Conservation (phyloP, 202 grass and related monocot species). For the Brachypodium distachyon region DNA sequence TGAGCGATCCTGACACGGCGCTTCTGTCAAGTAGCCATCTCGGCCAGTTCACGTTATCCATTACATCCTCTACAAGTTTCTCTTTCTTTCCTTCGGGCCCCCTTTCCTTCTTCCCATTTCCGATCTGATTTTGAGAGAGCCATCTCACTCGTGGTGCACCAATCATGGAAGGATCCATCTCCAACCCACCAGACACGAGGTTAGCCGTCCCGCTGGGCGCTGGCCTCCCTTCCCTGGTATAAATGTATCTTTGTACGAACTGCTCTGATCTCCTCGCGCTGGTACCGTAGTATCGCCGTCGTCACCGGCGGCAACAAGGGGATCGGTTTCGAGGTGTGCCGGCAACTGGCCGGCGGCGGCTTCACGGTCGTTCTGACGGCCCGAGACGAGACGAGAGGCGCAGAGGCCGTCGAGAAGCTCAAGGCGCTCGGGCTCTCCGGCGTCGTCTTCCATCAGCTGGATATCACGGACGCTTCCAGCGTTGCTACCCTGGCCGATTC, state of each 20-base stretch:
- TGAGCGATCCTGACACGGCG: too few relatives aligned
- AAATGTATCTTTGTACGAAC: background rate
- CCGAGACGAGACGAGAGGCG: conserved; percentile 20
- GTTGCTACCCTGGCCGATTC: conserved; percentile 10
- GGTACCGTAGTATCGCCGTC: conserved; percentile 13
- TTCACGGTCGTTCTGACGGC: conserved; percentile 27
- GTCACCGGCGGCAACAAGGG: conserved; percentile 45
- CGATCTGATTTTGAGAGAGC: background rate
- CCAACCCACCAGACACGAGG: background rate
- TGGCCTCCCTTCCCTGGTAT: too few relatives aligned
- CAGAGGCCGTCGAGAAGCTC: conserved; percentile 14
- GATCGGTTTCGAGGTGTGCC: conserved; percentile 34
- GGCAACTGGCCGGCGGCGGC: conserved; percentile 1
- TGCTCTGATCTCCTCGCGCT: background rate
- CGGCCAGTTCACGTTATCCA: too few relatives aligned
- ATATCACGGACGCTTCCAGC: conserved; percentile 26
- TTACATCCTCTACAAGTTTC: too few relatives aligned
- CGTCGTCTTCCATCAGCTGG: conserved; percentile 29
- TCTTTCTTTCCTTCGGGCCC: background rate
- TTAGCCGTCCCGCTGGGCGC: too few relatives aligned
- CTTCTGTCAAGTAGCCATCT: too few relatives aligned
- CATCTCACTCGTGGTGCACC: background rate
- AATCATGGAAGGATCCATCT: background rate
- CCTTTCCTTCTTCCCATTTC: too few relatives aligned
- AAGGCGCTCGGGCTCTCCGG: background rate